Evolutionary conservation across 73 alveolate species (phyloP), one percentile per base, ranked within the genome.

Genomic region (Uronychia setigera): DNA sequence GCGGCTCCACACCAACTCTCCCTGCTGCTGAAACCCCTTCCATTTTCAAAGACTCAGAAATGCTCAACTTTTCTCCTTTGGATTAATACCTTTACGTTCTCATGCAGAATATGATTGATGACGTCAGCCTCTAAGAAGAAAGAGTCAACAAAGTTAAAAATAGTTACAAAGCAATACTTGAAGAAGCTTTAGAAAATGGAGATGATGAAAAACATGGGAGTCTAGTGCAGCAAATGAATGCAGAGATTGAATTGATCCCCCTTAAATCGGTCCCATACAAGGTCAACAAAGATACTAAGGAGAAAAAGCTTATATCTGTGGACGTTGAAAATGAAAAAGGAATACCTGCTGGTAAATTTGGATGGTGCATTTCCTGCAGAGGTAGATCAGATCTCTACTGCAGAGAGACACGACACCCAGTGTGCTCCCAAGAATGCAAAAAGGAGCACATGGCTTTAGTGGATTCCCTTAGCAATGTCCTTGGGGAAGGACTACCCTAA

Each of bases 331-430:
- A 97, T 88, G 99, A 97, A 78, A 85, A 95, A 35, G 94, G 94
- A 0, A 84, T 92, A 29, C 87, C 89, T 14, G 81, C 96, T 84
- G 99, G 99, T 0, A 91, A 91, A 60, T 97, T 95, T 93, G 99
- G 99, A 9, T 97, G 99, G 99, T 97, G 99, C 82, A 87, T 94
- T 90, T 94, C 95, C n/a, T 97, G 99, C 78, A 85, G 99, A 87
- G 90, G 92, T 33, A 82, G 92, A 14, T 98, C 99, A 0, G 88
- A 95, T 75, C 93, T 90, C 78, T 97, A 91, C 92, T 96, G 99
- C 81, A 94, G 93, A 59, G 95, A 93, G n/a, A 90, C 96, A 33
- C 80, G 93, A 86, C 92, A 95, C 35, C 99, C 99, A 57, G 87
- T 97, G 0, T 97, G 99, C 87, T 96, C 99, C 1, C 92, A 89